Evolutionary conservation across 768 basidiomycete species (phyloP).

Genomic region (Butyriboletus loyo): DNA sequence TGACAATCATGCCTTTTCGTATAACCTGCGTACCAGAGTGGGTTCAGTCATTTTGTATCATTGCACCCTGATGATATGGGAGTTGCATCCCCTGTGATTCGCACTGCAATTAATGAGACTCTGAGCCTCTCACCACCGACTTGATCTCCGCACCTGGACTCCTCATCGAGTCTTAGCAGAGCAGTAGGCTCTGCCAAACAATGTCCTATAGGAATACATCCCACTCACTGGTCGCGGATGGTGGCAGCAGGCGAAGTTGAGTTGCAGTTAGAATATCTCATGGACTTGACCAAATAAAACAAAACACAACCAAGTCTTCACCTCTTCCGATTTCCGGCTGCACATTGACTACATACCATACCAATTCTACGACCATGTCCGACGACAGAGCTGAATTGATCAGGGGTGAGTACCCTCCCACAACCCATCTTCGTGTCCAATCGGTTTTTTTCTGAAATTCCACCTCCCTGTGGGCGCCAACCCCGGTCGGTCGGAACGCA

Average conservation of each 20-base stretch:
- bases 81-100: too few species aligned
- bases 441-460: background rate
- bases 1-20: background rate
- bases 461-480: background rate
- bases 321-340: background rate
- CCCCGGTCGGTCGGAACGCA: constrained; percentile 23
- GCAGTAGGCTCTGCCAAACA: background rate
- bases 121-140: background rate
- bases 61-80: background rate
- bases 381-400: constrained; percentile 34
- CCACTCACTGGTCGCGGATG: too few species aligned
- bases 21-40: background rate
- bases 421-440: background rate
- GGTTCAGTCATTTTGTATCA: background rate
- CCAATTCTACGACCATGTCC: constrained; percentile 24
- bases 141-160: background rate
- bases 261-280: background rate
- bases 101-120: background rate
- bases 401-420: constrained; percentile 22
- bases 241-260: background rate
- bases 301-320: constrained; percentile 7
- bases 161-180: background rate
- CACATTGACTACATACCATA: background rate
- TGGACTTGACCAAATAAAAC: constrained; percentile 7
- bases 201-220: background rate